A percentile compares a stretch with the other conserved stretches of the same genome.
Evolutionary conservation across 1,284 basidiomycete species (phyloP).

Genomic region (Ganoderma resinaceum): DNA sequence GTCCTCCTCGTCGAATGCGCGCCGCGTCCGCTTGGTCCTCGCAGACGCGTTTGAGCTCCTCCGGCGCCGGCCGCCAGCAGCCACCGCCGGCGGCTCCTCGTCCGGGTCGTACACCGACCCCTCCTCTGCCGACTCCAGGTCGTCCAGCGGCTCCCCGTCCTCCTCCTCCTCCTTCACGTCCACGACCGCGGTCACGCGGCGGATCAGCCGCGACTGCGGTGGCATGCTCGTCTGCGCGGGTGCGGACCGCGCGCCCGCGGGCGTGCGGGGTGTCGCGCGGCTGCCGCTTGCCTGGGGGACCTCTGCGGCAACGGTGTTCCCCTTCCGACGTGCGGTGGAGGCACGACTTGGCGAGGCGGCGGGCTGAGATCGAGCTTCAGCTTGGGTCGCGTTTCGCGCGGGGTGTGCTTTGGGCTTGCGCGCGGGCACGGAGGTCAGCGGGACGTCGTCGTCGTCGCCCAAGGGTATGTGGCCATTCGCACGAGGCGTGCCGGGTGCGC

Average conservation of each 20-base stretch:
- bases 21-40: conserved; percentile 11
- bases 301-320: conserved; percentile 2
- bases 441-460: conserved; percentile 13
- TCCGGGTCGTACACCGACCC: conserved; percentile 34
- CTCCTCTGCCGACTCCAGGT: conserved; percentile 27
- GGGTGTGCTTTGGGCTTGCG: conserved; percentile 14
- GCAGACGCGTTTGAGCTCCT: conserved; percentile 15
- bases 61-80: conserved; percentile 9
- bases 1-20: conserved; percentile 27
- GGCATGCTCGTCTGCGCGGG: conserved; percentile 20
- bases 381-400: conserved; percentile 2
- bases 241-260: conserved; percentile 11
- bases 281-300: conserved; percentile 8
- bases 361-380: conserved; percentile 11
- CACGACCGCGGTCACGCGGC: conserved; percentile 52
- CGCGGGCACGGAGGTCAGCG: conserved; percentile 12
- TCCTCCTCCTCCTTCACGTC: conserved; percentile 52
- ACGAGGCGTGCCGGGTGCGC: conserved; percentile 18
- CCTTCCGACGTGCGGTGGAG: conserved; percentile 17
- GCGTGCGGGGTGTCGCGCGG: conserved; percentile 16
- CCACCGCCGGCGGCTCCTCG: conserved; percentile 13
- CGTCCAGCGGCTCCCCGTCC: conserved; percentile 34
- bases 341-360: conserved; percentile 9
- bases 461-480: conserved; percentile 8
- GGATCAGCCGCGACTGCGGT: conserved; percentile 42